phyloP scores from a whole-genome alignment of 306 rosid genomes.

The Acmispon strigosus region DNA sequence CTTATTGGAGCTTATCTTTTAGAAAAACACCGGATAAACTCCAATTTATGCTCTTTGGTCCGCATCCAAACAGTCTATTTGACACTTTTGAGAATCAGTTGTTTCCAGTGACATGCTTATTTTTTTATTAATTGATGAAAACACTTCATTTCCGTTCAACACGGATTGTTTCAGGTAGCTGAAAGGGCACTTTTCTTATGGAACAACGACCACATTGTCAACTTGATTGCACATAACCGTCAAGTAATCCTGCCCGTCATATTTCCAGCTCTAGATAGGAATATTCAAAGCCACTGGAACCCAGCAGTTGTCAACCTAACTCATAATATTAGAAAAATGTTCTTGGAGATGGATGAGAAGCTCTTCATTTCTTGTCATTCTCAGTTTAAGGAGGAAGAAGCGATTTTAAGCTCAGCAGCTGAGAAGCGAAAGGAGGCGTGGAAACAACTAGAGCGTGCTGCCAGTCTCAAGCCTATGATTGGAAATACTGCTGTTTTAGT shows the following conservation, averaged over 20 bases:
- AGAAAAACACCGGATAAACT: no score
- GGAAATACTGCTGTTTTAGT: constrained; percentile 86
- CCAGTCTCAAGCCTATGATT: constrained; percentile 63
- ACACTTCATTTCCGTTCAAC: not conserved
- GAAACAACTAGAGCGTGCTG: constrained; percentile 71
- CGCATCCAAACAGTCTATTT: no score
- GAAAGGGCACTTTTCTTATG: constrained; percentile 95
- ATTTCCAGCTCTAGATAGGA: constrained; percentile 75
- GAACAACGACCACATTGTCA: constrained; percentile 81
- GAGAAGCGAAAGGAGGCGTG: constrained; percentile 76
- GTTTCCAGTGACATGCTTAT: constrained; percentile 2
- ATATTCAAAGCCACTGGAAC: constrained; percentile 76
- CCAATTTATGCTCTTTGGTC: no score
- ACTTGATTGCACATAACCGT: constrained; percentile 75
- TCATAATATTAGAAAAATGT: constrained; percentile 69
- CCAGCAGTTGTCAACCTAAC: constrained; percentile 80
- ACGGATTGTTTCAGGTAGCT: constrained; percentile 62
- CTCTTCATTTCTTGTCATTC: constrained; percentile 60
- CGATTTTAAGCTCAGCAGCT: constrained; percentile 31
- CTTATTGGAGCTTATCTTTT: no score
- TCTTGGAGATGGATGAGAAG: constrained; percentile 86
- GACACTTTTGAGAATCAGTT: not conserved
- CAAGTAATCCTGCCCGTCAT: constrained; percentile 71
- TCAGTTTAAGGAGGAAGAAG: constrained; percentile 66
- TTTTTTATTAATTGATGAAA: not conserved